Conservation (phyloP, 176 grass and related monocot species). For the Coix lacrymajobi region DNA sequence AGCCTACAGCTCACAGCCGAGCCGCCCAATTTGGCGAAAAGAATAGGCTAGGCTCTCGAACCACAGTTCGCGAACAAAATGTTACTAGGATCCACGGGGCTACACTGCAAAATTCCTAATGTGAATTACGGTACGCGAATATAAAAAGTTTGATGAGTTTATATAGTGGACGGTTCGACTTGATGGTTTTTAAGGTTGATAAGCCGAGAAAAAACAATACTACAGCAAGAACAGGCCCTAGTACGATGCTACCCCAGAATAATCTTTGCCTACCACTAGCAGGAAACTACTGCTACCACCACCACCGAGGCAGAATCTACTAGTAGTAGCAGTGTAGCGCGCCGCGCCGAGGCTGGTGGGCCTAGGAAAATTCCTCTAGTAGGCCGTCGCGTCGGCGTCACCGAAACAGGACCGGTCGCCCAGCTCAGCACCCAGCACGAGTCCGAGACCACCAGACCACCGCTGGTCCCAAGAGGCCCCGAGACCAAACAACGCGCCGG, state of each 20-base stretch:
- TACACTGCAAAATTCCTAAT: not conserved
- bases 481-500: not conserved
- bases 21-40: not conserved
- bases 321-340: too few relatives aligned
- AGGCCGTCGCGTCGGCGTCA: not conserved
- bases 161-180: too few relatives aligned
- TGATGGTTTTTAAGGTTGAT: too few relatives aligned
- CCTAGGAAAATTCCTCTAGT: not conserved
- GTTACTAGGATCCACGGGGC: not conserved
- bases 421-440: not conserved
- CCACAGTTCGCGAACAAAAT: not conserved
- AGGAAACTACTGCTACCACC: too few relatives aligned
- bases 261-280: not conserved
- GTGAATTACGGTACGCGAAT: not conserved
- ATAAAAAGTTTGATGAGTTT: too few relatives aligned
- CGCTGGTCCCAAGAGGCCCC: not conserved
- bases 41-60: not conserved
- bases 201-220: too few relatives aligned
- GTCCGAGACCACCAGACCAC: slow-evolving; percentile 15
- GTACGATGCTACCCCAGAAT: too few relatives aligned
- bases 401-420: not conserved
- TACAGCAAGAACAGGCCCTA: too few relatives aligned
- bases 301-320: too few relatives aligned
- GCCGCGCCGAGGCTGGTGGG: not conserved
- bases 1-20: not conserved